A percentile compares a stretch with the other conserved stretches of the same genome.
These are phyloP conservation scores for Pyrus betulifolia DNA, from an alignment of 306 rosid genomes.

Conservation along the genomic window DNA sequence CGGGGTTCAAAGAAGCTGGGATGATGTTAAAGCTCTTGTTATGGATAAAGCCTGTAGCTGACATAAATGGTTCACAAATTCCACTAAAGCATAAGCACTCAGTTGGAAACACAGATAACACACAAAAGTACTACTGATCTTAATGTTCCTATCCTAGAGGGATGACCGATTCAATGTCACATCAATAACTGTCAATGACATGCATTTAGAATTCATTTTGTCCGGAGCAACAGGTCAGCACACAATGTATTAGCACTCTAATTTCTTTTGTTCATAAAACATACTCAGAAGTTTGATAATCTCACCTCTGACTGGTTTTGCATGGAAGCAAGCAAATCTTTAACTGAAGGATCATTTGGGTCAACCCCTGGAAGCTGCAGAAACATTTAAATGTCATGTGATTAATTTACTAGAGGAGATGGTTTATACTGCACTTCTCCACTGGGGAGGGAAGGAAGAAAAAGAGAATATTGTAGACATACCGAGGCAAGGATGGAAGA, in stretches of 20 bases:
- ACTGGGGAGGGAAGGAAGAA: neutral
- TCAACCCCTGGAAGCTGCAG: conserved; percentile 99
- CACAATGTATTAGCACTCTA: neutral
- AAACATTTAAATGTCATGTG: conserved; percentile 18
- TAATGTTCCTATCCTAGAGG: neutral
- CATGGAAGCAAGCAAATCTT: conserved; percentile 96
- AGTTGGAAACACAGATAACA: neutral
- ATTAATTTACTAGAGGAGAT: neutral
- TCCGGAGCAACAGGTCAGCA: neutral
- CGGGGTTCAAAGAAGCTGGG: neutral
- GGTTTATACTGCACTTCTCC: conserved; percentile 3
- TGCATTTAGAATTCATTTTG: neutral
- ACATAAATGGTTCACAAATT: neutral
- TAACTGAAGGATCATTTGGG: conserved; percentile 92
- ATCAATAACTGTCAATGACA: neutral
- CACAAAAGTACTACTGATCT: neutral
- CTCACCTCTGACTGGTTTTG: conserved; percentile 78
- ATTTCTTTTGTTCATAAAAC: neutral
- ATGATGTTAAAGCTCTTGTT: neutral
- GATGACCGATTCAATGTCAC: neutral
- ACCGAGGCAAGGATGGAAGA: conserved; percentile 93
- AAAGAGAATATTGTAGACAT: conserved; percentile 20
- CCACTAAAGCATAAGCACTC: neutral
- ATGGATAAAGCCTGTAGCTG: neutral
- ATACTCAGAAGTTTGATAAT: neutral